Evolutionary conservation across 768 basidiomycete genomes (phyloP).

Genomic region (Cystofilobasidium macerans): DNA sequence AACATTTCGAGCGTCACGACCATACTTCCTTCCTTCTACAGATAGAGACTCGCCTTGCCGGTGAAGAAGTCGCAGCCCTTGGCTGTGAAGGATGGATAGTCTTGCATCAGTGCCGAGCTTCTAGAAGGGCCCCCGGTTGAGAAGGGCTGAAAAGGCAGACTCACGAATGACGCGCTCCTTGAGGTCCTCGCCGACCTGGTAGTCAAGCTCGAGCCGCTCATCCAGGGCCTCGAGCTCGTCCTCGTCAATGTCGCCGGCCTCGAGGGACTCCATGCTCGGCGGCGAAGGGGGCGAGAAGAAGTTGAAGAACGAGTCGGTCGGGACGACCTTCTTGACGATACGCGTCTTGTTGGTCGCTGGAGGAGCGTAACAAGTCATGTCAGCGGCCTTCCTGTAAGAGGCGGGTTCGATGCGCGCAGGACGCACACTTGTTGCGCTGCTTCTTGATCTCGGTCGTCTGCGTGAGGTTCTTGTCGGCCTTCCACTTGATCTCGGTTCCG

Average conservation of each 20-base stretch:
- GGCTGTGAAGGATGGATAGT: too few species aligned
- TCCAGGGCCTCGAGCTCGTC: conserved; percentile 60
- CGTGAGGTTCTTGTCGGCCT: conserved; percentile 94
- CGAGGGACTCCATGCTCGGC: conserved; percentile 56
- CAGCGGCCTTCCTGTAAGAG: too few species aligned
- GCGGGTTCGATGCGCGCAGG: background rate
- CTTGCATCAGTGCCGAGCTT: conserved; percentile 46
- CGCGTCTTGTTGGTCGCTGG: conserved; percentile 45
- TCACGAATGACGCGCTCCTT: conserved; percentile 67
- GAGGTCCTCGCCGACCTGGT: conserved; percentile 95
- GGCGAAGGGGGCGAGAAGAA: conserved; percentile 80
- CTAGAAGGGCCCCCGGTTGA: background rate
- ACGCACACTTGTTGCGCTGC: conserved; percentile 93
- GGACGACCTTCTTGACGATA: conserved; percentile 60
- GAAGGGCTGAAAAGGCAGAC: background rate
- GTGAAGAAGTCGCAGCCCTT: conserved; percentile 92
- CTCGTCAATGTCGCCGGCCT: conserved; percentile 62
- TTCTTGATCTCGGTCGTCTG: conserved; percentile 92
- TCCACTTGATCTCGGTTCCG: conserved; percentile 89
- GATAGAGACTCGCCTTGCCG: too few species aligned
- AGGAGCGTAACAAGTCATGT: too few species aligned
- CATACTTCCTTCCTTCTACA: too few species aligned
- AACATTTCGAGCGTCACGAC: too few species aligned
- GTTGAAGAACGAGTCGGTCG: conserved; percentile 96
- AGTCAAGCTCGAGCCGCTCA: conserved; percentile 87